Evolutionary conservation across 1,139 yeast genomes (phyloP), one percentile per base, ranked within the genome.

Genomic region (Geotrichum armillariae): DNA sequence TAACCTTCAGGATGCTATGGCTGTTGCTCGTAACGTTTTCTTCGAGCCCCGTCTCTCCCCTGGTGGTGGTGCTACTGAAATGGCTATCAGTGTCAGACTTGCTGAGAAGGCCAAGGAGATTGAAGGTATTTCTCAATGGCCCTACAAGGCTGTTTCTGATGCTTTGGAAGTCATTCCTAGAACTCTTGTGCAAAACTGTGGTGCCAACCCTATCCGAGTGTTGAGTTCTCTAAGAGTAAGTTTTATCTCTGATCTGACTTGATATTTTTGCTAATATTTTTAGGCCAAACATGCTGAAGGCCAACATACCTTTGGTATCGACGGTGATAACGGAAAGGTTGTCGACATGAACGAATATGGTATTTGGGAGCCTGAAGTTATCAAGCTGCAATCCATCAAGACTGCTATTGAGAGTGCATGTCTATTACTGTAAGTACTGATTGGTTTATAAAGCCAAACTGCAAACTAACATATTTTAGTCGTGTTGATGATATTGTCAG

Each of bases 31-130:
- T 69, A 94, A 94, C 66, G 97, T 94, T 43, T 80, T 88, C 78
- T 84, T 93, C 62, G 95, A 93, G 68, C 99, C 99, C 46, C 82
- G 94, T 36, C 78, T 93, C 65, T 78, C 96, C 1, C 99, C 99
- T 46, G 99, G 99, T 60, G 99, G 99, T 53, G 99, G 99, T 64
- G 99, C 99, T 46, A 93, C 98, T 20, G 99, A 93, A 72, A 93
- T 94, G 98, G 99, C 99, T 1, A 91, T 94, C 46, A 79, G 94
- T 58, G 98, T 93, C 27, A 82, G 79, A 59, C 77, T 93, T 55
- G 79, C 96, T 11, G 97, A 93, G 67, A 85, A 82, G 73, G 97
- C 98, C 45, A 91, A 91, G 72, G 77, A 82, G 47, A 82, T 94
- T 60, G 97, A 90, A 69, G 99, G 99, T 53, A 85, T 93, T 53